phyloP scores from a whole-genome alignment of 2,329 filamentous ascomycete species.

The Sclerotinia borealis region DNA sequence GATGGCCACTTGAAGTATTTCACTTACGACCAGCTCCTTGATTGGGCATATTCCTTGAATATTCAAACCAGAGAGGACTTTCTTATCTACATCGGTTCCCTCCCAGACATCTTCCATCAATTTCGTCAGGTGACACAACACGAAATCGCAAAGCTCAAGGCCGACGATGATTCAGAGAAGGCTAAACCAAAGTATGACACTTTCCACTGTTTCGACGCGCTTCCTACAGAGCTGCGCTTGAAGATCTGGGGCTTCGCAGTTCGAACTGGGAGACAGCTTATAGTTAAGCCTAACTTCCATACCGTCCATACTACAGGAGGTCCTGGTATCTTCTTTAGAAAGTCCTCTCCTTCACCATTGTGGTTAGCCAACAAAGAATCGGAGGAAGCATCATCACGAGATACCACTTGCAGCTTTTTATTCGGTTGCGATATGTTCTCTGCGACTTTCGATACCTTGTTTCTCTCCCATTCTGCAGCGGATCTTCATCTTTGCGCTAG shows the following conservation, averaged over 20 bases:
- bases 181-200: background rate
- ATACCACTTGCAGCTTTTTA: background rate
- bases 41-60: background rate
- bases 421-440: conserved; percentile 3
- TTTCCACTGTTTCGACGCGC: background rate
- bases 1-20: background rate
- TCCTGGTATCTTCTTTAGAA: background rate
- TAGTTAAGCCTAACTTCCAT: background rate
- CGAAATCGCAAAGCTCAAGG: background rate
- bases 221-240: background rate
- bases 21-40: background rate
- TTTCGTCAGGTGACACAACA: background rate
- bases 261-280: background rate
- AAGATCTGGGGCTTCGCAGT: background rate
- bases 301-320: background rate
- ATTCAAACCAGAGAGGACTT: background rate
- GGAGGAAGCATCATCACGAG: background rate
- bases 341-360: background rate
- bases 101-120: background rate
- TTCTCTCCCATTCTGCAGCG: background rate
- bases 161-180: background rate
- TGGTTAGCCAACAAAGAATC: background rate
- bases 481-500: background rate
- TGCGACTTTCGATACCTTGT: background rate
- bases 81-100: background rate